Percentiles rank a stretch among this genome's conserved stretches.
These are phyloP conservation scores for Mortierella sp. DNA, from an alignment of 371 early-diverging fungal species.

Conservation along the genomic window DNA sequence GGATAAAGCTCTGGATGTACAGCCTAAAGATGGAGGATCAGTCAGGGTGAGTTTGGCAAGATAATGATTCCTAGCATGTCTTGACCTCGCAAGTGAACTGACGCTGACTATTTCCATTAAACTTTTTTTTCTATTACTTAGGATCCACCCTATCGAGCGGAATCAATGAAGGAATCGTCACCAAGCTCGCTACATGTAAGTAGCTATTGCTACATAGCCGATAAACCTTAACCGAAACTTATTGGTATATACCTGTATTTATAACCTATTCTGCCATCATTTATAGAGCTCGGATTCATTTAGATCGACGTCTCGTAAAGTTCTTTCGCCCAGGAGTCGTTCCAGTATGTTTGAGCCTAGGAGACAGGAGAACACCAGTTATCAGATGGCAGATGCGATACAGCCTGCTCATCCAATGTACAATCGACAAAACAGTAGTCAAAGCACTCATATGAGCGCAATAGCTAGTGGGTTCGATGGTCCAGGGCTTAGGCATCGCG, in stretches of 20 bases:
- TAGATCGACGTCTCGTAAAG: constrained; percentile 23
- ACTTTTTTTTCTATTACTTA: not conserved
- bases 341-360: constrained; percentile 32
- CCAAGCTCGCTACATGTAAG: constrained; percentile 20
- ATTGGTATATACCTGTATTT: not conserved
- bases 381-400: constrained; percentile 1
- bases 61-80: not conserved
- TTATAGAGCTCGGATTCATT: constrained; percentile 31
- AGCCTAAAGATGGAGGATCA: not conserved
- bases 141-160: constrained; percentile 12
- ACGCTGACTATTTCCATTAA: not conserved
- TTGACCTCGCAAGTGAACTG: not conserved
- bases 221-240: not conserved
- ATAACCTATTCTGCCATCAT: not conserved
- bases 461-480: constrained; percentile 15
- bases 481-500: constrained; percentile 32
- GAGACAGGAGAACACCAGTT: constrained; percentile 18
- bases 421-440: constrained; percentile 20
- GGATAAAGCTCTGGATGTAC: constrained; percentile 13
- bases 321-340: constrained; percentile 32
- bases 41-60: not conserved
- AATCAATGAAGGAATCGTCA: constrained; percentile 17
- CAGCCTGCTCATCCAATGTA: constrained; percentile 6
- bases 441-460: constrained; percentile 25
- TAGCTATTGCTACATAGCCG: not conserved